Evolutionary conservation across 2,329 filamentous ascomycete genomes (phyloP).

Genomic region (Xylariaceae sp.): DNA sequence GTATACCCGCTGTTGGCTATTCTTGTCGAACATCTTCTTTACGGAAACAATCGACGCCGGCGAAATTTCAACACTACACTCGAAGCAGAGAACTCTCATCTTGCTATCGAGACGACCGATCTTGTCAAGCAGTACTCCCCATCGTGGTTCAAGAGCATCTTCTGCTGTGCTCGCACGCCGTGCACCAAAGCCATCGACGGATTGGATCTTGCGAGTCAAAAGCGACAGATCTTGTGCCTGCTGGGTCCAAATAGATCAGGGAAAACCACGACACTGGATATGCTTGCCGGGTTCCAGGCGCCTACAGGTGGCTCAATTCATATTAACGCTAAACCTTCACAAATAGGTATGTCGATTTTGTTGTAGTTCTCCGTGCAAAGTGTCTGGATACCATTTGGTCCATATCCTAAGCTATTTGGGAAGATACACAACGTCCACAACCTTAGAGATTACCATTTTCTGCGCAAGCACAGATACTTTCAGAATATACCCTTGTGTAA

Average conservation of each 20-base stretch:
- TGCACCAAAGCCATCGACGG: conserved; percentile 52
- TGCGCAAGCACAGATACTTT: too few species aligned
- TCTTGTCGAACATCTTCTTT: conserved; percentile 27
- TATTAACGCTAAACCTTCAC: conserved; percentile 37
- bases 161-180: conserved; percentile 25
- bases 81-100: conserved; percentile 15
- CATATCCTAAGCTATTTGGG: too few species aligned
- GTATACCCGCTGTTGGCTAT: conserved; percentile 29
- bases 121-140: conserved; percentile 31
- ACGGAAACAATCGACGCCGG: conserved; percentile 31
- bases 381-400: too few species aligned
- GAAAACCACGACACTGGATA: conserved; percentile 66
- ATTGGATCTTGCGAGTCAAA: conserved; percentile 53
- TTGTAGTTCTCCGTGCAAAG: too few species aligned
- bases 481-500: too few species aligned
- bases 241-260: conserved; percentile 68
- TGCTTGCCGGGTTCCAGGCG: conserved; percentile 60
- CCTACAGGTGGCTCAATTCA: conserved; percentile 49
- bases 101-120: conserved; percentile 16
- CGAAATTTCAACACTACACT: conserved; percentile 16
- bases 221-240: conserved; percentile 61
- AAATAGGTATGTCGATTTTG: conserved; percentile 50
- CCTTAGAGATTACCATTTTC: too few species aligned
- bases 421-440: too few species aligned
- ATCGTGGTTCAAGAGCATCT: conserved; percentile 22